Base-by-base conservation (phyloP, 176 grass and related monocot species). In the Miscanthus lutarioriparius region DNA sequence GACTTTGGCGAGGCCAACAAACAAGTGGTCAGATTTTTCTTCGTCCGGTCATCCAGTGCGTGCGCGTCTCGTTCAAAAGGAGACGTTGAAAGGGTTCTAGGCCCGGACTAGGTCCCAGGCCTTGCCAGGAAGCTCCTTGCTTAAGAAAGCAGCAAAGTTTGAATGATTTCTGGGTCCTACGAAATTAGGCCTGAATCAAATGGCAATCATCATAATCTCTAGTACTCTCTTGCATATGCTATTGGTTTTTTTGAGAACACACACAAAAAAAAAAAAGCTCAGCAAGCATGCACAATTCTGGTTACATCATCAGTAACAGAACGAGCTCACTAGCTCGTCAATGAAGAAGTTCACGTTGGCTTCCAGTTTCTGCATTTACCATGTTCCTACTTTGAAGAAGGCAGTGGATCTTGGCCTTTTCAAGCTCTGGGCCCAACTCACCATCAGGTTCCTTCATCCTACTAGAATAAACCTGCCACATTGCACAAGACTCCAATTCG, bases 131-230 rank as follows among this genome's bases (percentile, higher is more conserved):
- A 22, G 84, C 77, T 78, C 80, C 80, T 86, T 86, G 47, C 88
- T 86, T 90, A 6, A 82, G 61, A 83, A 79, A 87, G 6, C 84
- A 69, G 84, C 88, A 87, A 90, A 83, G 84, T 3, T 5, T 22
- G 64, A 78, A 70, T 74, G 40, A 79, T 74, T 47, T 22, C n/a
- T 70, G 44, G 80, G 88, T 39, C 80, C 84, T 51, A 62, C 69
- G 26, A 33, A 27, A 83, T 75, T 86, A 74, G 80, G 48, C 32
- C 45, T 49, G 40, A 61, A 80, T 80, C 84, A 70, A 32, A 45
- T 40, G 51, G 20, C 12, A 45, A 16, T 47, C 84, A 62, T 75
- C 17, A 6, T 48, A 45, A 75, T 33, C 6, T 49, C 8, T 67
- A 45, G 11, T 13, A 66, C 5, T 66, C 69, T 72, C 40, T 13